phyloP scores from a whole-genome alignment of 225 moss, liverwort and hornwort species.

The Polytrichum commune region DNA sequence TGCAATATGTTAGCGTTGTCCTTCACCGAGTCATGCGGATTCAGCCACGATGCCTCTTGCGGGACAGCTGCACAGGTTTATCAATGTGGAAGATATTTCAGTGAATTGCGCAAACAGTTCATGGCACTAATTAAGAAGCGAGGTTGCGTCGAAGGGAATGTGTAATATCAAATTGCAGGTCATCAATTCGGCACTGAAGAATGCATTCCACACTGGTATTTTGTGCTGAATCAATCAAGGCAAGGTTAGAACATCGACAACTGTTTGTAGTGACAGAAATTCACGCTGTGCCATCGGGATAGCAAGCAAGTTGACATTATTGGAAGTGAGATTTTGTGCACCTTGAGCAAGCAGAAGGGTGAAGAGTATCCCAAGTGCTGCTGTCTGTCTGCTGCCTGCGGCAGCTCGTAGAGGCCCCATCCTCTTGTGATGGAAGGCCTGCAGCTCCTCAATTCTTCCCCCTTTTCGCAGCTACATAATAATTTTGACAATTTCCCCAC shows the following conservation, averaged over 20 bases:
- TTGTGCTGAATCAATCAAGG: neutral
- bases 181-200: neutral
- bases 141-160: neutral
- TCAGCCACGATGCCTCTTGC: neutral
- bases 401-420: slow-evolving; percentile 7
- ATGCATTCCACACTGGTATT: neutral
- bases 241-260: neutral
- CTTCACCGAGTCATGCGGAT: neutral
- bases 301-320: neutral
- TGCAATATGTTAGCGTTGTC: slow-evolving; percentile 10
- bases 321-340: neutral
- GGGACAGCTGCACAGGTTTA: slow-evolving; percentile 3
- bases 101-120: neutral
- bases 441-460: neutral
- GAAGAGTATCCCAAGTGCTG: neutral
- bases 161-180: neutral
- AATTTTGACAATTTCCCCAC: no score
- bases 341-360: slow-evolving; percentile 13
- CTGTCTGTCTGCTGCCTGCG: neutral
- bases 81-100: neutral
- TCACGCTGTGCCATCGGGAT: no score
- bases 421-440: neutral
- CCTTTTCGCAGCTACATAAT: neutral
- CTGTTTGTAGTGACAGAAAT: no score
- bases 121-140: neutral